Conservation (phyloP, 2,329 filamentous ascomycete species). For the Penicillium sp. region DNA sequence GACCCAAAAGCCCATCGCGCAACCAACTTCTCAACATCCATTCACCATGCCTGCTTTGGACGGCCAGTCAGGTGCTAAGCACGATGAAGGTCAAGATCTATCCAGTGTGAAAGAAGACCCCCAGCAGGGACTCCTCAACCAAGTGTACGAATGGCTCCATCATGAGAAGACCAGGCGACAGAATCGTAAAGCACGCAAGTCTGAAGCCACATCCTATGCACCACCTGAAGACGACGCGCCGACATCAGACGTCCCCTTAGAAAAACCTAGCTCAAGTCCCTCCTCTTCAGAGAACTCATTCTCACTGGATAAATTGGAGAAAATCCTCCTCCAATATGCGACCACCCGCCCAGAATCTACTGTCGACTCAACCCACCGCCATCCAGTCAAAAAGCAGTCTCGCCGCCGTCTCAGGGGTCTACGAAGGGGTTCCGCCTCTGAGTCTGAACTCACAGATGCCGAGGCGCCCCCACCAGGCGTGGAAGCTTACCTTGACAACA, state of each 20-base stretch:
- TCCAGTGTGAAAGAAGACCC: slow-evolving; percentile 32
- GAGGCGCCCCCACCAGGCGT: slow-evolving; percentile 82
- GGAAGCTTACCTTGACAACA: slow-evolving; percentile 83
- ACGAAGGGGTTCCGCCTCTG: slow-evolving; percentile 64
- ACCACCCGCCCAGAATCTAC: slow-evolving; percentile 31
- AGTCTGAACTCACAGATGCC: slow-evolving; percentile 82
- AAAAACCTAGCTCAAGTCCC: slow-evolving; percentile 50
- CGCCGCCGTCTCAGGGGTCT: slow-evolving; percentile 41
- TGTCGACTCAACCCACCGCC: slow-evolving; percentile 13
- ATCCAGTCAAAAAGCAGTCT: slow-evolving; percentile 23
- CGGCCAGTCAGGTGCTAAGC: slow-evolving; percentile 29
- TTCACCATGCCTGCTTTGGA: slow-evolving; percentile 28
- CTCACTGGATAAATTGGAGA: slow-evolving; percentile 78
- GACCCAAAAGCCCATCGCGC: slow-evolving; percentile 29
- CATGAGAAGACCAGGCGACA: slow-evolving; percentile 72
- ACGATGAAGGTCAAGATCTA: slow-evolving; percentile 31
- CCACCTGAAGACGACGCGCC: slow-evolving; percentile 23
- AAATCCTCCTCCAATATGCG: slow-evolving; percentile 58
- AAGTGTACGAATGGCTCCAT: slow-evolving; percentile 81
- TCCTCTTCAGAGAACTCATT: slow-evolving; percentile 65
- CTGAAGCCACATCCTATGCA: slow-evolving; percentile 43
- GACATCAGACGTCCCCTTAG: slow-evolving; percentile 27
- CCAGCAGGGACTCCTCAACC: slow-evolving; percentile 58
- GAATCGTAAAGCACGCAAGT: slow-evolving; percentile 53
- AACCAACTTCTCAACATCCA: slow-evolving; percentile 22